Base-by-base conservation (phyloP, 441 rosid genomes). In the Brassica balearica region DNA sequence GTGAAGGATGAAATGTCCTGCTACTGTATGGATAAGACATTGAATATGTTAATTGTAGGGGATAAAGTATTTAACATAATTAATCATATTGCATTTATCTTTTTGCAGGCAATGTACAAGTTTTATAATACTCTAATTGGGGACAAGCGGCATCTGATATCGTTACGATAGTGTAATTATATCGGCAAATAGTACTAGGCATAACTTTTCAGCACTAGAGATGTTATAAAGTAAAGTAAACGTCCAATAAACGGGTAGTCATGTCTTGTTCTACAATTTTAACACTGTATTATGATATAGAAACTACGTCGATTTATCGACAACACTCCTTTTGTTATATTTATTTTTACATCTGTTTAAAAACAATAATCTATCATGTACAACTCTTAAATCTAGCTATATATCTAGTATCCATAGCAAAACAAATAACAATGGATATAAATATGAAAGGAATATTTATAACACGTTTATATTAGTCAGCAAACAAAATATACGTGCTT, bases 1-100 rank as follows among this genome's bases (percentile, higher is more conserved):
- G 66, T 61, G 65, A 61, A 27, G 38, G 10, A 62, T 27, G 66
- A 75, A 68, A 9, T 68, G 73, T 68, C 74, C 7, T 36, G 3
- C 61, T 12, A 69, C 38, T 76, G 74, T 43, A 48, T 43, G 68
- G 68, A 68, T 74, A 66, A 73, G 64, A n/a, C 65, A 55, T 8
- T 23, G 12, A 22, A 74, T 66, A 66, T 34, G 65, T 74, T 53
- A 74, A 74, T 4, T 11, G 38, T 74, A 34, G 32, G 58, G 20
- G 68, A 48, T 68, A 68, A 68, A 58, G 68, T 3, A 43, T 43
- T 43, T 43, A 11, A 43, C 14, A 43, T 43, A 43, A 41, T 41
- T 43, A 9, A 43, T 43, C n/a, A 3, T 43, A 3, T 11, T 43
- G 51, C 29, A 66, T 36, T 68, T 59, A 7, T 43, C 22, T 66